Conservation (phyloP, 768 basidiomycete species). For the Lactarius psammicola region DNA sequence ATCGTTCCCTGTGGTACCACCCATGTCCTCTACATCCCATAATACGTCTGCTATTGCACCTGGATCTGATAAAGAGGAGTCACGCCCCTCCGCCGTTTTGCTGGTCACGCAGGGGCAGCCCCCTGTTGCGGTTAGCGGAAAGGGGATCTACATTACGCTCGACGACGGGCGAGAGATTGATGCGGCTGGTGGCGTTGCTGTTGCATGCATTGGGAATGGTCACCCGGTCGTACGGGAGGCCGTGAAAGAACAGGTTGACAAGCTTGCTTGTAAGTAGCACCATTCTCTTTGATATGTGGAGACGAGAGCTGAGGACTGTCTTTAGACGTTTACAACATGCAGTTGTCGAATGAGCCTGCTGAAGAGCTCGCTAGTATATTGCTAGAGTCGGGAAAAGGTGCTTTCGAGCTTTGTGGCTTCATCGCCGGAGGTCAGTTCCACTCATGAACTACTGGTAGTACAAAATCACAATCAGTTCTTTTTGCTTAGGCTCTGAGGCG, state of each 20-base stretch:
- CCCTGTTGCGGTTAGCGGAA: constrained; percentile 60
- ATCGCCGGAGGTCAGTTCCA: constrained; percentile 63
- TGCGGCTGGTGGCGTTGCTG: constrained; percentile 83
- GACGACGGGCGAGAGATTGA: constrained; percentile 71
- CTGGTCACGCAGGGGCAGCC: constrained; percentile 67
- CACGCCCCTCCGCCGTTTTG: constrained; percentile 32
- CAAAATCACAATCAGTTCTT: neutral
- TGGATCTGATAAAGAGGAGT: neutral
- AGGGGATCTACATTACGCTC: constrained; percentile 71
- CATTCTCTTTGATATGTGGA: constrained; percentile 2
- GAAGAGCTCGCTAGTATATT: constrained; percentile 73
- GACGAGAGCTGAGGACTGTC: neutral
- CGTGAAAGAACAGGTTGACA: constrained; percentile 77
- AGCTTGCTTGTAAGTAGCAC: constrained; percentile 63
- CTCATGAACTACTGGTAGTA: neutral
- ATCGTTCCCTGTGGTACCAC: neutral
- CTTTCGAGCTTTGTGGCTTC: constrained; percentile 70
- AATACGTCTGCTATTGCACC: neutral
- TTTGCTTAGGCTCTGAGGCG: constrained; percentile 70
- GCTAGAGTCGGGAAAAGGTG: constrained; percentile 64
- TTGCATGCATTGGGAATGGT: constrained; percentile 70
- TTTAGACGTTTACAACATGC: constrained; percentile 85
- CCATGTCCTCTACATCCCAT: constrained; percentile 1
- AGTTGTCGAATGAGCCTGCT: constrained; percentile 76
- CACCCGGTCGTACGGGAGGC: constrained; percentile 72